Base-by-base conservation (phyloP, 352 stramenopile species). In the Ophiocytium majus region DNA sequence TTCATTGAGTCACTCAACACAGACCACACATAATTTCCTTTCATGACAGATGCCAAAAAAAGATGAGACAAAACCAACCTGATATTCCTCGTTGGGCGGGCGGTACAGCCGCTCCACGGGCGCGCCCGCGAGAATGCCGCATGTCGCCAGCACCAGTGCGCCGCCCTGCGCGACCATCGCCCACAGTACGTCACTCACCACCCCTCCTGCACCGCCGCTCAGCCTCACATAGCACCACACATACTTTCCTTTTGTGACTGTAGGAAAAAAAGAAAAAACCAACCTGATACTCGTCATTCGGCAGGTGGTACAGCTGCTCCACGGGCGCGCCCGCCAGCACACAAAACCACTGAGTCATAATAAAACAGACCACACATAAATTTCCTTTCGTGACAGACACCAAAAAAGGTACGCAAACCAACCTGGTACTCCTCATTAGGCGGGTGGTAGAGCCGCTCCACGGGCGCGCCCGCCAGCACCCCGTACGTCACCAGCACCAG, bases 341-440 rank as follows among this genome's bases (percentile, higher is more conserved):
- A 57, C 43, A 14, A 14, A 57, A 14, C 5, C 14, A 14, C 5
- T 57, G 43, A 57, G 5, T 57, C 43, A 57, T 57, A 14, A 57
- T 14, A 14, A 57, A 57, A 14, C 43, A 57, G 14, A 14, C 43
- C 43, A 14, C 43, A 14, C 14, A 14, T 14, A 14, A 14, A 57
- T 57, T 57, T 57, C 14, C 43, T 57, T 57, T 57, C 43, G 14
- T 57, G 43, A 14, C 43, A 14, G 5, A 57, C 5, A 5, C 5
- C 5, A 14, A 14, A 57, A 17, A 14, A 78, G 32, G 66, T 14
- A 78, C 14, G 66, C 5, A 78, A 43, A 5, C 66, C 14, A 78
- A 81, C 75, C 80, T 66, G 86, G 64, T 81, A 88, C 9, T 88
- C 84, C 10, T 31, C 63, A 34, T 85, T 88, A 14, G 84, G 84